Percentiles rank a stretch among this genome's conserved stretches.
phyloP scores from a whole-genome alignment of 495 filamentous ascomycete species.

The Hyaloscypha finlandica region DNA sequence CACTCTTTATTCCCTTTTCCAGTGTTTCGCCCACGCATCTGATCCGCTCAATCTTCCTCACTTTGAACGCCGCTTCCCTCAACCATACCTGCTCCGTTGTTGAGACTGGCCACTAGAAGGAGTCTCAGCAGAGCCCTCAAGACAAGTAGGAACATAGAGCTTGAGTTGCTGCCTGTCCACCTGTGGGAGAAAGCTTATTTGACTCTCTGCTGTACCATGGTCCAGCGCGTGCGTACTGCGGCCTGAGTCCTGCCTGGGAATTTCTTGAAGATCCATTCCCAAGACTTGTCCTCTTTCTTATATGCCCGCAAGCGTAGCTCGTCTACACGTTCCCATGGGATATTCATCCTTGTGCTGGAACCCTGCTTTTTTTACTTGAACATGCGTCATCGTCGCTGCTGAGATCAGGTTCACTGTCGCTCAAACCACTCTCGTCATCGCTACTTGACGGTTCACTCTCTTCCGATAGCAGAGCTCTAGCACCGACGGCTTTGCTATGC shows the following conservation, averaged over 20 bases:
- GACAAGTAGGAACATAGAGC: slow-evolving; percentile 13
- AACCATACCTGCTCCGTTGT: slow-evolving; percentile 7
- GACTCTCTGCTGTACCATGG: slow-evolving; percentile 5
- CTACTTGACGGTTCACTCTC: slow-evolving; percentile 8
- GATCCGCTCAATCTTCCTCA: slow-evolving; percentile 12
- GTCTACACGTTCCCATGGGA: slow-evolving; percentile 1
- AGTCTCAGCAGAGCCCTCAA: not conserved
- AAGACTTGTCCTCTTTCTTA: slow-evolving; percentile 5
- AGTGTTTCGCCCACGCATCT: slow-evolving; percentile 22
- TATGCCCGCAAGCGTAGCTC: slow-evolving; percentile 17
- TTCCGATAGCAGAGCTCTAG: slow-evolving; percentile 16
- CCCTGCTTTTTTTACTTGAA: slow-evolving; percentile 15
- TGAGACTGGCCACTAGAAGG: slow-evolving; percentile 8
- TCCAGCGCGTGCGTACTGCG: not conserved
- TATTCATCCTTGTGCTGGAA: not conserved
- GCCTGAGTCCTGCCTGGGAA: slow-evolving; percentile 1
- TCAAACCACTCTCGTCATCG: slow-evolving; percentile 21
- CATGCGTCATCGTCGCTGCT: slow-evolving; percentile 9
- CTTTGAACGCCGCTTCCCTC: slow-evolving; percentile 10
- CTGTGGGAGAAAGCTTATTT: too few species aligned
- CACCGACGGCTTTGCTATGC: slow-evolving; percentile 21
- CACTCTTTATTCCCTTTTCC: slow-evolving; percentile 21
- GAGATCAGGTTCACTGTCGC: slow-evolving; percentile 11
- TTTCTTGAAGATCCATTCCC: not conserved
- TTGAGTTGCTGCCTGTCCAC: slow-evolving; percentile 12